Conservation (phyloP, 129 eudicot genomes). For the Flaveria brownii region DNA sequence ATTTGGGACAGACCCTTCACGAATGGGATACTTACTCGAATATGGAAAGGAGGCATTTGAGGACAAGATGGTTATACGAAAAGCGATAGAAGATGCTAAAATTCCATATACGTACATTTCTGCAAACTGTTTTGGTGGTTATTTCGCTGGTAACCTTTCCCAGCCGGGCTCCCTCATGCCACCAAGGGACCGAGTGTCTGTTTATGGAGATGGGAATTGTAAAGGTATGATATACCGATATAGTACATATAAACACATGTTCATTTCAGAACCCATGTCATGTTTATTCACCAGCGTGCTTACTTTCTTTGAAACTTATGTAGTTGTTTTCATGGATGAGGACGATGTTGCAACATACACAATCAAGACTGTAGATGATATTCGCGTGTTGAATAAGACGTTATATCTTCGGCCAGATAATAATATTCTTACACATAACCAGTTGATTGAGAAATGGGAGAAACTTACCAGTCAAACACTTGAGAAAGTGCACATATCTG, state of each 20-base stretch:
- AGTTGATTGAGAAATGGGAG: slow-evolving; percentile 45
- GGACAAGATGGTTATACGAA: slow-evolving; percentile 47
- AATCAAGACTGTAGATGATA: slow-evolving; percentile 42
- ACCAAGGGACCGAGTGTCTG: slow-evolving; percentile 33
- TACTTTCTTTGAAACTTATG: not conserved
- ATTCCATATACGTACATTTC: slow-evolving; percentile 52
- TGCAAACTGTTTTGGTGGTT: slow-evolving; percentile 53
- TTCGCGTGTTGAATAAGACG: slow-evolving; percentile 43
- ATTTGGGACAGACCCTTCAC: slow-evolving; percentile 48
- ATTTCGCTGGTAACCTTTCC: slow-evolving; percentile 41
- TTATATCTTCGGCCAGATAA: slow-evolving; percentile 39
- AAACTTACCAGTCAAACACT: slow-evolving; percentile 30
- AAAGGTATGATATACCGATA: slow-evolving; percentile 35
- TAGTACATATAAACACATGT: not conserved
- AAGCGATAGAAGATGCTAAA: slow-evolving; percentile 48
- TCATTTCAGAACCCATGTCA: no score
- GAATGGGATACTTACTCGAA: slow-evolving; percentile 35
- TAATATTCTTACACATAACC: slow-evolving; percentile 40
- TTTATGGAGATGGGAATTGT: slow-evolving; percentile 46
- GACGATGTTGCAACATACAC: slow-evolving; percentile 47
- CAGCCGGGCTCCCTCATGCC: slow-evolving; percentile 40
- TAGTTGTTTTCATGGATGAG: slow-evolving; percentile 38
- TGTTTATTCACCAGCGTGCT: not conserved
- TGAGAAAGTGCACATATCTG: slow-evolving; percentile 30
- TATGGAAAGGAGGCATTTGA: slow-evolving; percentile 41